Conservation (phyloP, 2,329 filamentous ascomycete species). For the Fusarium camptoceras region DNA sequence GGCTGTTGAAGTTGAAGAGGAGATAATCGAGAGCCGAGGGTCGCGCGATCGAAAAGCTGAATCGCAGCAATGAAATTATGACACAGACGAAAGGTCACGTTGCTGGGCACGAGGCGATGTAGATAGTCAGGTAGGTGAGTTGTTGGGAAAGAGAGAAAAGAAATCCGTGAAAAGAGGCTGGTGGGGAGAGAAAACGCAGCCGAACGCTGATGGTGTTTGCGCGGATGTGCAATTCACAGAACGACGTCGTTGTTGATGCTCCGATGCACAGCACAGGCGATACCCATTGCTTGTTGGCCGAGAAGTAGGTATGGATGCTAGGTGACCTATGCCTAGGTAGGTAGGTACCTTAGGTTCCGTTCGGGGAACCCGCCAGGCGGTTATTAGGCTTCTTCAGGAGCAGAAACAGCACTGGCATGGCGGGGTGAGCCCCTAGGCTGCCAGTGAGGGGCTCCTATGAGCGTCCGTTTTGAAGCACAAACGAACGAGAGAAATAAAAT, state of each 20-base stretch:
- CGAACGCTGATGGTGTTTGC: slow-evolving; percentile 31
- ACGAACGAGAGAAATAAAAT: neutral
- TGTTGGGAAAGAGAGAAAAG: slow-evolving; percentile 2
- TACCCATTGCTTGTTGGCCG: slow-evolving; percentile 30
- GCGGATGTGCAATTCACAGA: slow-evolving; percentile 38
- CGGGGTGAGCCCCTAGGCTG: slow-evolving; percentile 24
- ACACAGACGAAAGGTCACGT: slow-evolving; percentile 3
- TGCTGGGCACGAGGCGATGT: neutral
- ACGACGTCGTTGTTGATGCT: slow-evolving; percentile 41
- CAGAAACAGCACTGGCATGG: slow-evolving; percentile 12
- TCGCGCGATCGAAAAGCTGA: slow-evolving; percentile 13
- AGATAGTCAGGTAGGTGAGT: neutral
- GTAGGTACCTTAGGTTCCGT: neutral
- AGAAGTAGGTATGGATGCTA: slow-evolving; percentile 24
- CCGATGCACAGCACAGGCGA: slow-evolving; percentile 37
- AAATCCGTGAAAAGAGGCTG: neutral
- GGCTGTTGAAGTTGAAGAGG: slow-evolving; percentile 12
- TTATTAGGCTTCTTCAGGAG: neutral
- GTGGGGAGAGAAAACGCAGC: slow-evolving; percentile 23
- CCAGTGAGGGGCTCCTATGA: neutral
- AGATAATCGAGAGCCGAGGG: slow-evolving; percentile 10
- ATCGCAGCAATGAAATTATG: slow-evolving; percentile 5
- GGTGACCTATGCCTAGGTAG: neutral
- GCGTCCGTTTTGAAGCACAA: neutral
- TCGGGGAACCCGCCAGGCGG: slow-evolving; percentile 26